A percentile compares a stretch with the other conserved stretches of the same genome.
These are phyloP conservation scores for Rhododendron kiyosumense DNA, from an alignment of 148 eudicot species.

Conservation along the genomic window DNA sequence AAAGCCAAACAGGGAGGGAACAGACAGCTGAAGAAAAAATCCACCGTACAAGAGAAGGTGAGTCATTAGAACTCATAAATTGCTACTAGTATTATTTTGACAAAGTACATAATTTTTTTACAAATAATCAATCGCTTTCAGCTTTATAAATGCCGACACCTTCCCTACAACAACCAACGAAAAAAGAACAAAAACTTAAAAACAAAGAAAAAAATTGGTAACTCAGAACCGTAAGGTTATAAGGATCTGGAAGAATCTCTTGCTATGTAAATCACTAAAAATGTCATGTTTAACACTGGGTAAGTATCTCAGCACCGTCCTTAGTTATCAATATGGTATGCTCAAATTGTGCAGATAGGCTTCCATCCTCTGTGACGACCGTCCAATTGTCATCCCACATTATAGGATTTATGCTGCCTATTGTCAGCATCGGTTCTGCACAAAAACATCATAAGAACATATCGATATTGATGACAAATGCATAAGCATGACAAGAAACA, in stretches of 20 bases:
- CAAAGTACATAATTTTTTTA: not conserved
- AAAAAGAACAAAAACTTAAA: not conserved
- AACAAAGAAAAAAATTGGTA: not conserved
- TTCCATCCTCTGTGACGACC: slow-evolving; percentile 88
- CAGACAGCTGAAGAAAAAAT: not conserved
- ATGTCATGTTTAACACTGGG: slow-evolving; percentile 44
- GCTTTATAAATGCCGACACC: not conserved
- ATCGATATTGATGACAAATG: not conserved
- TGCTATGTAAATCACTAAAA: not conserved
- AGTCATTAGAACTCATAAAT: not conserved
- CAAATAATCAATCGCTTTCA: not conserved
- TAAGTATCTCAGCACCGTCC: slow-evolving; percentile 82
- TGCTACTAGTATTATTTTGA: not conserved
- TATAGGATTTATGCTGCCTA: slow-evolving; percentile 71
- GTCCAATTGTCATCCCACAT: slow-evolving; percentile 99
- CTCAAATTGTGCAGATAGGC: slow-evolving; percentile 93
- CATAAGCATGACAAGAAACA: not conserved
- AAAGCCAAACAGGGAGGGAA: not conserved
- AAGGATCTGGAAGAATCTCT: not conserved
- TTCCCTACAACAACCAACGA: not conserved
- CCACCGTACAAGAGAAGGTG: not conserved
- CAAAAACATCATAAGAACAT: not conserved
- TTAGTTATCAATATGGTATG: slow-evolving; percentile 79
- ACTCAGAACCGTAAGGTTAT: not conserved
- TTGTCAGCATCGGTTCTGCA: slow-evolving; percentile 95